A percentile compares a stretch with the other conserved stretches of the same genome.
Evolutionary conservation across 768 basidiomycete genomes (phyloP).

Genomic region (Leccinum aurantiacum): DNA sequence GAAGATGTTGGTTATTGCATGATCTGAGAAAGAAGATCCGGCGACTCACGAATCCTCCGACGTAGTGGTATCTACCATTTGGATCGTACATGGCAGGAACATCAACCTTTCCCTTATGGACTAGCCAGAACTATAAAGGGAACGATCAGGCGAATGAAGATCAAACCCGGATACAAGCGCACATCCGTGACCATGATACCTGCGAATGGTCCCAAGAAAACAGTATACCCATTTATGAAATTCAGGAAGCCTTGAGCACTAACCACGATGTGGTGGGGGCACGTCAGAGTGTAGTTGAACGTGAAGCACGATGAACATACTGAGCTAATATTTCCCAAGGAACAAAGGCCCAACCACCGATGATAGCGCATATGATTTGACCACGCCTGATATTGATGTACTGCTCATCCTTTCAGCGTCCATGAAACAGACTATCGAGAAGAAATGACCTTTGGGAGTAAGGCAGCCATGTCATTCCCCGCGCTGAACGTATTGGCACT

Average conservation of each 20-base stretch:
- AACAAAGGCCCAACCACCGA: slow-evolving; percentile 74
- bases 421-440: background rate
- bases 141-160: background rate
- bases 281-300: background rate
- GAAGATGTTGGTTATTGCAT: background rate
- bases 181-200: slow-evolving; percentile 68
- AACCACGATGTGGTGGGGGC: no score
- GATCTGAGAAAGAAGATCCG: background rate
- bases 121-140: slow-evolving; percentile 64
- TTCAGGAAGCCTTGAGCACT: slow-evolving; percentile 66
- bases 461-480: slow-evolving; percentile 81
- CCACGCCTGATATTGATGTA: slow-evolving; percentile 33
- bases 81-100: slow-evolving; percentile 85
- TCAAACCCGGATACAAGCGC: slow-evolving; percentile 25
- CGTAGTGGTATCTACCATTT: slow-evolving; percentile 76
- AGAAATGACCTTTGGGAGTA: slow-evolving; percentile 57
- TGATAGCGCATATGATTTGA: slow-evolving; percentile 28
- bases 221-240: slow-evolving; percentile 84
- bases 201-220: slow-evolving; percentile 84
- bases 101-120: slow-evolving; percentile 70
- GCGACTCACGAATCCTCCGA: slow-evolving; percentile 64
- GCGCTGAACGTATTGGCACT: slow-evolving; percentile 76
- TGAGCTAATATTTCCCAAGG: slow-evolving; percentile 81
- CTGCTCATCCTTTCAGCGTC: slow-evolving; percentile 16
- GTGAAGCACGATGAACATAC: slow-evolving; percentile 12